Evolutionary conservation across 2,329 filamentous ascomycete genomes (phyloP), one percentile per base, ranked within the genome.

Genomic region (Pleoardoris graminearum): DNA sequence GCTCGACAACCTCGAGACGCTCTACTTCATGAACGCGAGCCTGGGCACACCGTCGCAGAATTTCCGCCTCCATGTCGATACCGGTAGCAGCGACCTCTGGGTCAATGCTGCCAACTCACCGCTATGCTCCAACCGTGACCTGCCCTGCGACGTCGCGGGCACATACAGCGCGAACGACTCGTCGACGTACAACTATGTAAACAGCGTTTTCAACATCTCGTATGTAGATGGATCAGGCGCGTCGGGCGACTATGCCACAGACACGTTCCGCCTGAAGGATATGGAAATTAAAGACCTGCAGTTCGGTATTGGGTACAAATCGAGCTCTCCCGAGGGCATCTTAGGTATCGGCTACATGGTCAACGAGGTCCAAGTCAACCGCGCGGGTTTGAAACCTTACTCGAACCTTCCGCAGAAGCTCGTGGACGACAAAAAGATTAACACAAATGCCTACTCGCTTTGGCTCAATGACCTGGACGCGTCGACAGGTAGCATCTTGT

Each of bases 221-320:
- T 96, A 96, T 61, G 87, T 89, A 35, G 91, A 96, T 73, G 89
- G 89, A 39, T 89, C 89, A 0, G 85, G 85, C 4, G 89, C 91
- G 0, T 71, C 76, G 1, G 91, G 92, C 29, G 89, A 94, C 72
- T 96, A 96, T 70, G 89, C 85, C 2, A 85, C 82, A 4, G 92
- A 97, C 67, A 87, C 80, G 0, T 75, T 96, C 51, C 76, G 74
- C 4, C 77, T 91, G 48, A 85, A 82, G 11, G 76, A 76, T 19
- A 70, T 79, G 25, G 79, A 72, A 1, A 61, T 91, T 27, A 58
- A 77, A 3, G 72, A 76, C 50, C 75, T 91, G 50, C 87, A 91
- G 64, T 90, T 92, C 62, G 89, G 88, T 54, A 79, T 92, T 55
- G 89, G 88, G 36, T 90, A 91, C 67, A 67, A 58, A 0, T 85